Conservation (phyloP, 2,329 filamentous ascomycete species). For the Botryotinia narcissicola region DNA sequence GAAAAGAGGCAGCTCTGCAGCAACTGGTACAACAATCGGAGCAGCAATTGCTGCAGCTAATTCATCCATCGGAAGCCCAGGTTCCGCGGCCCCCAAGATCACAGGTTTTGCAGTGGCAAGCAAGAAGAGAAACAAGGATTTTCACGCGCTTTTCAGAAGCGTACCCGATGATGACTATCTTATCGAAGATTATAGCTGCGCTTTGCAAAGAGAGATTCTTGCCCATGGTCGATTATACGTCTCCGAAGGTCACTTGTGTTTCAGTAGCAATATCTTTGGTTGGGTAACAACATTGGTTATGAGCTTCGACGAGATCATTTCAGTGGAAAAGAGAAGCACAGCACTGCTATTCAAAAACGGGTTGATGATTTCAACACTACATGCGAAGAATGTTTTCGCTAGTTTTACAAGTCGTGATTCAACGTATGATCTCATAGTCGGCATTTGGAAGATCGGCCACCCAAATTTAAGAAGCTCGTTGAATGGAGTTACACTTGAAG, state of each 20-base stretch:
- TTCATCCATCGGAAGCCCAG: constrained; percentile 64
- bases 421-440: constrained; percentile 94
- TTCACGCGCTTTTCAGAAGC: constrained; percentile 89
- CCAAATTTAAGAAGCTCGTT: constrained; percentile 86
- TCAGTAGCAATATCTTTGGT: constrained; percentile 97
- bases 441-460: constrained; percentile 97
- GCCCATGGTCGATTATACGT: constrained; percentile 92
- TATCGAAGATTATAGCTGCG: constrained; percentile 98
- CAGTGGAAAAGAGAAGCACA: constrained; percentile 94
- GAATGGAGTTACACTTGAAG: constrained; percentile 81
- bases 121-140: constrained; percentile 94
- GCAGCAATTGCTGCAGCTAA: constrained; percentile 71
- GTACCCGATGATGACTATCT: constrained; percentile 97
- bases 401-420: constrained; percentile 93
- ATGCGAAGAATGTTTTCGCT: constrained; percentile 93
- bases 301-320: constrained; percentile 96
- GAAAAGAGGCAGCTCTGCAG: constrained; percentile 77
- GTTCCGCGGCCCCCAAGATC: constrained; percentile 64
- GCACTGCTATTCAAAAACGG: constrained; percentile 96
- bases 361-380: constrained; percentile 91
- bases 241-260: constrained; percentile 95
- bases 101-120: constrained; percentile 96
- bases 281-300: constrained; percentile 98
- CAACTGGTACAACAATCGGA: constrained; percentile 58
- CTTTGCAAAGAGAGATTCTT: constrained; percentile 90